Percentiles rank a stretch among this genome's conserved stretches.
Conservation (phyloP, 306 rosid species). For the Astragalus membranaceus region DNA sequence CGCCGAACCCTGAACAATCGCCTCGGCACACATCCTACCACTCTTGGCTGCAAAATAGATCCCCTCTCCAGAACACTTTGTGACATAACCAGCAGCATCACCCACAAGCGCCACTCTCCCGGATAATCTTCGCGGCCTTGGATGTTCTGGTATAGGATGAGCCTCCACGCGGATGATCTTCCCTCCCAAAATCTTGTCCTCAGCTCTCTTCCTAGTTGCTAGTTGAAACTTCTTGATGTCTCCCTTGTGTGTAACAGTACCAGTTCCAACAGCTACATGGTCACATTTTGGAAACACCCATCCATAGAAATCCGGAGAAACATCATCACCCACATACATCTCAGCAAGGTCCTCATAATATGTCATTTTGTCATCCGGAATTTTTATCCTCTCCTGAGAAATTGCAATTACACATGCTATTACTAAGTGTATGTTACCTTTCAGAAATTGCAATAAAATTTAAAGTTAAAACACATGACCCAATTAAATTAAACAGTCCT, state of each 20-base stretch:
- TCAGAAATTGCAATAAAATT: not conserved
- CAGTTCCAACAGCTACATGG: conserved; percentile 97
- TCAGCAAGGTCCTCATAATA: conserved; percentile 90
- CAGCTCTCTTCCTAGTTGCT: conserved; percentile 91
- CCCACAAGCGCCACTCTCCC: conserved; percentile 91
- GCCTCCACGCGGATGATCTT: conserved; percentile 94
- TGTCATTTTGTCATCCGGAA: conserved; percentile 88
- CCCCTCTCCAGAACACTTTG: conserved; percentile 95
- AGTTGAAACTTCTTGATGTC: conserved; percentile 98
- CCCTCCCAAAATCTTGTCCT: conserved; percentile 88
- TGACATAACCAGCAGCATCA: conserved; percentile 97
- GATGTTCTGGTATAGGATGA: conserved; percentile 96
- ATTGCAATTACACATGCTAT: not conserved
- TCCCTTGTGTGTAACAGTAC: conserved; percentile 94
- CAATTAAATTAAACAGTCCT: not conserved
- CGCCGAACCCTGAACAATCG: conserved; percentile 81
- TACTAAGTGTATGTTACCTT: not conserved
- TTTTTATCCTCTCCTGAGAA: conserved; percentile 79
- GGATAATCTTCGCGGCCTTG: conserved; percentile 67
- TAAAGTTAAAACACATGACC: not conserved
- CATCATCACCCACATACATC: conserved; percentile 96
- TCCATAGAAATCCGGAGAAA: conserved; percentile 94
- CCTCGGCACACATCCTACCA: conserved; percentile 97
- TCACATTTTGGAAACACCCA: conserved; percentile 99
- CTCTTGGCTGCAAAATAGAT: conserved; percentile 98